phyloP scores from a whole-genome alignment of 1,284 basidiomycete species.

The Marasmius oreades region DNA sequence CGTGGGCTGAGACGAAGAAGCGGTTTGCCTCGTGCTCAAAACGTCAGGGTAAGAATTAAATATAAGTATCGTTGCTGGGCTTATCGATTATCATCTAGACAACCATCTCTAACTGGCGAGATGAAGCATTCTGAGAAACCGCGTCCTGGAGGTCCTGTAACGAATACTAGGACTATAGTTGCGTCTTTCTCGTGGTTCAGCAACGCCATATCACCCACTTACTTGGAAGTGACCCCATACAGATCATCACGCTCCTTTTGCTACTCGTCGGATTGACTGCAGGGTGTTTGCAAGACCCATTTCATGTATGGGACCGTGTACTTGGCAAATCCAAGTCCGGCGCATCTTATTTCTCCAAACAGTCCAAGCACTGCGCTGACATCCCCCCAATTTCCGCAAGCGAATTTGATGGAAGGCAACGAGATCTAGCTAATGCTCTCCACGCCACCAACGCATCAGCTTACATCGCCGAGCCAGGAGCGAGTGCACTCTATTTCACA shows the following conservation, averaged over 20 bases:
- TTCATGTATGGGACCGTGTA: not conserved
- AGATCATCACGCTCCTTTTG: not conserved
- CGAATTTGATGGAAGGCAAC: conserved; percentile 54
- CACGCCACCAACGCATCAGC: conserved; percentile 48
- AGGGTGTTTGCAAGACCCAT: not conserved
- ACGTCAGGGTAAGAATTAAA: not conserved
- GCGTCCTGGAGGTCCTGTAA: no score
- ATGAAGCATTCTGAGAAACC: no score
- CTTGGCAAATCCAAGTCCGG: not conserved
- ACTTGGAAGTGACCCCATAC: not conserved
- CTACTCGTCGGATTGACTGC: not conserved
- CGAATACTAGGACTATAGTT: not conserved
- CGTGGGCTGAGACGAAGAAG: conserved; percentile 15
- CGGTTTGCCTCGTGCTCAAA: not conserved
- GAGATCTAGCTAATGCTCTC: conserved; percentile 47
- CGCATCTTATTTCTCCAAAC: conserved; percentile 31
- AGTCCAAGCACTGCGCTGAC: conserved; percentile 48
- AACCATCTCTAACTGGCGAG: no score
- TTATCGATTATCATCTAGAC: no score
- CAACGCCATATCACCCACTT: not conserved
- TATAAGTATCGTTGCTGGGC: no score
- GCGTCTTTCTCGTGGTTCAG: not conserved
- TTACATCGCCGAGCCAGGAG: conserved; percentile 75
- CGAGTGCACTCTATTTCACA: conserved; percentile 67
- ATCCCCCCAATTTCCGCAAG: conserved; percentile 42